Percentiles rank a stretch among this genome's conserved stretches.
These are phyloP conservation scores for Candida golubevii DNA, from an alignment of 805 yeast genomes.

Conservation along the genomic window DNA sequence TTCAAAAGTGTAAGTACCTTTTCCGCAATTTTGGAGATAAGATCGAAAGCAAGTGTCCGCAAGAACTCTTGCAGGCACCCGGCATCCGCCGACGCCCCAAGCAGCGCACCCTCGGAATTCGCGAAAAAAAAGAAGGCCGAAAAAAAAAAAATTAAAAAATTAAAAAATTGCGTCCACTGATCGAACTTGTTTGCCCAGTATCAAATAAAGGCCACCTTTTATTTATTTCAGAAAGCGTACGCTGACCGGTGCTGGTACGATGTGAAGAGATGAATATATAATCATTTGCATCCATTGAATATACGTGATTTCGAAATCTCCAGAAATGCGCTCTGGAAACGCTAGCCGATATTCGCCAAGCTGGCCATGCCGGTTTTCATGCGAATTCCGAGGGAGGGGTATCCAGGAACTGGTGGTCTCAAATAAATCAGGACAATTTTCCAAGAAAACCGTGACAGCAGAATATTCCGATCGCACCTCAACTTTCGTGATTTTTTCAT, in stretches of 20 bases:
- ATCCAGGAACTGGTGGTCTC: not conserved
- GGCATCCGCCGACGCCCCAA: slow-evolving; percentile 7
- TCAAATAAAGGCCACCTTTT: not conserved
- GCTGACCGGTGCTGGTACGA: too few relatives aligned
- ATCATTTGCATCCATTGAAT: not conserved
- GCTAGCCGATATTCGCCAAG: not conserved
- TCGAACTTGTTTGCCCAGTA: not conserved
- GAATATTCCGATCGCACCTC: slow-evolving; percentile 4
- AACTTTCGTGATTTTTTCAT: too few relatives aligned
- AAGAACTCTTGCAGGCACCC: slow-evolving; percentile 1
- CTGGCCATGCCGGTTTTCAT: not conserved
- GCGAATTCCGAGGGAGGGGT: slow-evolving; percentile 9
- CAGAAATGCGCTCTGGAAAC: not conserved
- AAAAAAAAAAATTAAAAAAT: not conserved
- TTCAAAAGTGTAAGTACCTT: not conserved
- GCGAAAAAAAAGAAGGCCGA: not conserved
- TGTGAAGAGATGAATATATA: too few relatives aligned
- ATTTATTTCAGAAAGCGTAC: too few relatives aligned
- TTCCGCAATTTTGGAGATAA: not conserved
- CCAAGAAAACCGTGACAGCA: not conserved
- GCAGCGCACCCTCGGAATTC: slow-evolving; percentile 7
- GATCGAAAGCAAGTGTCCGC: not conserved
- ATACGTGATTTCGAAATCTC: not conserved
- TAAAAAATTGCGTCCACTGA: not conserved
- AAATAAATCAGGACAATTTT: slow-evolving; percentile 1